Base-by-base conservation (phyloP, 805 yeast genomes). In the Candida argentea region DNA sequence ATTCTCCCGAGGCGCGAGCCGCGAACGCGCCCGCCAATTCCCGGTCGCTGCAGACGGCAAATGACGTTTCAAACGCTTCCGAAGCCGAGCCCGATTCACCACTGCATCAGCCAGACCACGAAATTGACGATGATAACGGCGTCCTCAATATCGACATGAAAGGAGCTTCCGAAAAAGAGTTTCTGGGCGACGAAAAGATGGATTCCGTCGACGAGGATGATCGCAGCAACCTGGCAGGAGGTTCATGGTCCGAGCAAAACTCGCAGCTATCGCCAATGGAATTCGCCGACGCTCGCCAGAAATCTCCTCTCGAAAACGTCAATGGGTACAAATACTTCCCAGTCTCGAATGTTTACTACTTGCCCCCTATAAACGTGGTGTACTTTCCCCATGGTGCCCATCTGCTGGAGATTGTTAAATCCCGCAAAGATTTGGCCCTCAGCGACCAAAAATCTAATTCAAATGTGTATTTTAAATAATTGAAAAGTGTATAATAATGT, bases 311-410 rank as follows among this genome's bases (percentile, higher is more conserved):
- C 10, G 30, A 33, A 12, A 29, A 36, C 13, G 35, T 29, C 16
- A 36, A 35, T 12, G 22, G 32, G n/a, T 70, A 70, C 39, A 67
- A 67, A 34, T 69, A 69, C 35, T 67, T 66, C 43, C 72, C 73
- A 2, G 61, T 69, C 26, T 63, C 65, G 32, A 55, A 55, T 32
- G 70, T 67, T 16, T 69, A 69, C 39, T 69, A 67, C 45, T 44
- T 66, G 29, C 73, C 73, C 5, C 75, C 75, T 3, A 67, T 69
- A 21, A 70, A 68, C 41, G 71, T 62, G 25, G 74, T 68, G 5
- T 69, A 69, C 40, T 62, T 70, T 32, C 75, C 75, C 1, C 75
- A 68, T 40, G 57, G 72, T 4, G 73, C 65, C 5, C 74, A 70
- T 38, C 74, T 61, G 32, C 34, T 30, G 32, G 25, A 25, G 28